Evolutionary conservation across 495 filamentous ascomycete genomes (phyloP), one percentile per base, ranked within the genome.

Genomic region (Annulohypoxylon moriforme): DNA sequence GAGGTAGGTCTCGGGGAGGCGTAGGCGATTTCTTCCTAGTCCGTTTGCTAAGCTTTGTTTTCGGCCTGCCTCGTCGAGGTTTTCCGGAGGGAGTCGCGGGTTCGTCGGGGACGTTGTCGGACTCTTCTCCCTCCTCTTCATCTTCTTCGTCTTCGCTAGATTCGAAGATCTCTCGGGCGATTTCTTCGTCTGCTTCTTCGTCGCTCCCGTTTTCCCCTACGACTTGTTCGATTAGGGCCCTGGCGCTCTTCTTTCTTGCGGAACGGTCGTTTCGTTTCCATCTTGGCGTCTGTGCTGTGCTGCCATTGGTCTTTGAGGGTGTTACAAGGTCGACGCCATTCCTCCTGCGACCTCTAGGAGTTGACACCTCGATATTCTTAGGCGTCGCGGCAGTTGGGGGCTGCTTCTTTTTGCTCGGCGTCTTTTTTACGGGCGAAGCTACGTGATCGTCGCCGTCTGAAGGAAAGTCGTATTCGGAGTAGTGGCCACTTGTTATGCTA

Each of bases 161-260:
- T 42, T 84, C 82, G 69, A 86, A 87, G 27, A 97, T 96, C 74
- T 93, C 87, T 60, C 90, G 83, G 3, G 92, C 92, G 52, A 97
- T 84, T 34, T 83, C 84, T 53, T 91, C 90, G 1, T 91, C 92
- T 24, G 90, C 92, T 40, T 91, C 92, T 75, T 91, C 91, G 50
- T 90, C 89, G 68, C 93, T 91, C n/a, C 90, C 88, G 56, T 89
- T 87, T 14, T 82, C 87, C 7, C 79, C 82, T 14, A 87, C 79
- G 25, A 87, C 85, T 10, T 83, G 88, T 72, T 94, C 89, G 18
- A 94, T 89, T 6, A 96, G 77, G 5, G 88, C 86, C 49, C 89
- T 86, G 3, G 89, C 91, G 76, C 93, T 97, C 83, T 97, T 97
- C 73, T 90, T 91, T 73, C 93, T 89, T 2, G 94, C 95, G 0